Evolutionary conservation across 495 filamentous ascomycete species (phyloP), one percentile per base, ranked within the genome.

Genomic region (Penicillium psychrofluorescens): DNA sequence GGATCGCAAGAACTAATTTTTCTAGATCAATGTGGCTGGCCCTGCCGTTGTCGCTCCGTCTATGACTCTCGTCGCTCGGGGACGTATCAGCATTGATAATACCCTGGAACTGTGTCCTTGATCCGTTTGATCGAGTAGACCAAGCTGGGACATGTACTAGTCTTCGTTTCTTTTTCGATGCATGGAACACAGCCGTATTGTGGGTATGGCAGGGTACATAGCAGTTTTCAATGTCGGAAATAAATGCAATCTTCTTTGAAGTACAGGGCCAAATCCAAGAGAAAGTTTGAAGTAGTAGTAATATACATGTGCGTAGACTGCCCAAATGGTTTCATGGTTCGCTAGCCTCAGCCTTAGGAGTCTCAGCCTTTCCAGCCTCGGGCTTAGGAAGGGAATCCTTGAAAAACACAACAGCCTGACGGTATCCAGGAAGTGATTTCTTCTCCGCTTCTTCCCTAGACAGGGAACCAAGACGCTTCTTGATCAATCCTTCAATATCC

Each of bases 21-120:
- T 40, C 13, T 48, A 73, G 66, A 55, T 73, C 39, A 57, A 57
- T 13, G 61, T 71, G 3, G 44, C 61, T 40, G 70, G 70, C 8
- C 70, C 67, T 40, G 57, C 64, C 35, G 70, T 70, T 40, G 56
- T 67, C 13, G 58, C 50, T 33, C 58, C 51, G 2, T 61, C 58
- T 38, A 48, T 51, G 1, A 59, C 54, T 28, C 49, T 73, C 8
- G 40, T 61, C 0, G 48, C 41, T 14, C 59, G 54, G 34, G 65
- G 43, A 36, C 67, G 58, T 34, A 64, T 73, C 46, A 62, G 60
- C 41, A 52, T 61, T 28, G 66, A 71, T 42, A 68, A 71, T 51
- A 69, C 70, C 4, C 39, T 73, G 35, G 56, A 66, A 28, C 43
- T 71, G 44, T 48, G 39, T 41, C 36, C 35, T 31, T 52, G 28